Evolutionary conservation across 2,329 filamentous ascomycete genomes (phyloP), one percentile per base, ranked within the genome.

Genomic region (Hypoxylon sp.): DNA sequence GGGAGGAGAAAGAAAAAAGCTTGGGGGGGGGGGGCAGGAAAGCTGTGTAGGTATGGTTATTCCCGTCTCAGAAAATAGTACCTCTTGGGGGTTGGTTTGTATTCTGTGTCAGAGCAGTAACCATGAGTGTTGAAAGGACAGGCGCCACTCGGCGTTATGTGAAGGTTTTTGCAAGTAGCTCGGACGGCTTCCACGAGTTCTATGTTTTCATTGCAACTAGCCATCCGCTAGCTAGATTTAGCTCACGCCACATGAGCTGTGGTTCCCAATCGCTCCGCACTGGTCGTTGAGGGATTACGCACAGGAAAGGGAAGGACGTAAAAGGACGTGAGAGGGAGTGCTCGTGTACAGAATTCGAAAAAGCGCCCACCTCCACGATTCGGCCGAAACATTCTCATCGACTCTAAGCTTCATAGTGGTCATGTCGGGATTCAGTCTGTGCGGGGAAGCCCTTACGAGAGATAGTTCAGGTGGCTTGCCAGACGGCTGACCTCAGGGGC

Each of bases 341-440:
- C 8, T 17, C 3, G 35, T 35, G 39, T n/a, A 31, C 14, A 26
- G 19, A 24, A 31, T 19, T 31, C 22, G n/a, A n/a, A 37, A 55
- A 24, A 26, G 13, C 22, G 35, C 14, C 26, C n/a, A 19, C 50
- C 22, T 26, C 6, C 24, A 53, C n/a, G 39, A 46, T 29, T 46
- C 53, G 39, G 53, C 53, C 53, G 53, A 56, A 46, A 56, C 26
- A n/a, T 46, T 29, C 54, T 56, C 26, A 14, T 17, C 17, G 39
- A 55, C 35, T 13, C 22, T 5, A 50, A 9, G 42, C 44, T 22
- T 48, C 26, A 24, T 22, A 17, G 42, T 37, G 35, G 24, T 39
- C 31, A 9, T 39, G 44, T 58, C 44, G 5, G 47, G 44, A 47
- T 35, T 14, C 29, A 17, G 33, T 58, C 26, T 29, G 35, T 46